A percentile compares a stretch with the other conserved stretches of the same genome.
These are phyloP conservation scores for Macaranga tanarius DNA, from an alignment of 441 rosid species.

Conservation along the genomic window DNA sequence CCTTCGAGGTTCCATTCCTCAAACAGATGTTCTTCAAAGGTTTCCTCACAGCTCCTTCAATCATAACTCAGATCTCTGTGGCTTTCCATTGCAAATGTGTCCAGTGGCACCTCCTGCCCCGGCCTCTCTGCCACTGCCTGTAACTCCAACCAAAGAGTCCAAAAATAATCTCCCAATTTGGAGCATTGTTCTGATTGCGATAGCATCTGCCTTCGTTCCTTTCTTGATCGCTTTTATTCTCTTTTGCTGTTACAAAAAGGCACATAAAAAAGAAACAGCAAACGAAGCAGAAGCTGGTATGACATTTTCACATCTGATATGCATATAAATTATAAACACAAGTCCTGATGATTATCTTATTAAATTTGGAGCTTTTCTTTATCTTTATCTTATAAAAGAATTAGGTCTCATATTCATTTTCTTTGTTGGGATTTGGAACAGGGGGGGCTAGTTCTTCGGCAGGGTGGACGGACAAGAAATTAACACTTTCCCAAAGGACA, in stretches of 20 bases:
- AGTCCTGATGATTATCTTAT: neutral
- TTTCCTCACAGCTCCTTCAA: slow-evolving; percentile 37
- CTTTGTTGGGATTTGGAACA: neutral
- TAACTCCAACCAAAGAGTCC: slow-evolving; percentile 17
- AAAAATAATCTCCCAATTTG: slow-evolving; percentile 26
- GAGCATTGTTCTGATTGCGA: slow-evolving; percentile 35
- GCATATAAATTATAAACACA: neutral
- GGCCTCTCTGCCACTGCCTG: slow-evolving; percentile 15
- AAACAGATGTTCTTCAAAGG: slow-evolving; percentile 33
- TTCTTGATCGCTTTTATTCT: slow-evolving; percentile 26
- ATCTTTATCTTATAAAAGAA: neutral
- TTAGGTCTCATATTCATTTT: neutral
- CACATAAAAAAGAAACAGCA: slow-evolving; percentile 15
- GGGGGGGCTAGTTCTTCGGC: slow-evolving; percentile 18
- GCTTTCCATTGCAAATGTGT: slow-evolving; percentile 39
- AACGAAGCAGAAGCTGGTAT: slow-evolving; percentile 30
- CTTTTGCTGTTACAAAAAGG: slow-evolving; percentile 33
- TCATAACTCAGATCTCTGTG: slow-evolving; percentile 51
- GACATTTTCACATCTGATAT: no score
- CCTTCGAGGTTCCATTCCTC: slow-evolving; percentile 48
- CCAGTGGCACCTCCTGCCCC: slow-evolving; percentile 28
- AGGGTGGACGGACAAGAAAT: slow-evolving; percentile 23
- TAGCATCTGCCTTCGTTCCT: slow-evolving; percentile 33
- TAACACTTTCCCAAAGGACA: slow-evolving; percentile 16
- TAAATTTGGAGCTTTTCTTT: neutral